Evolutionary conservation across 75 land plant genomes (phyloP).

Genomic region (Ceratopteris richardii): DNA sequence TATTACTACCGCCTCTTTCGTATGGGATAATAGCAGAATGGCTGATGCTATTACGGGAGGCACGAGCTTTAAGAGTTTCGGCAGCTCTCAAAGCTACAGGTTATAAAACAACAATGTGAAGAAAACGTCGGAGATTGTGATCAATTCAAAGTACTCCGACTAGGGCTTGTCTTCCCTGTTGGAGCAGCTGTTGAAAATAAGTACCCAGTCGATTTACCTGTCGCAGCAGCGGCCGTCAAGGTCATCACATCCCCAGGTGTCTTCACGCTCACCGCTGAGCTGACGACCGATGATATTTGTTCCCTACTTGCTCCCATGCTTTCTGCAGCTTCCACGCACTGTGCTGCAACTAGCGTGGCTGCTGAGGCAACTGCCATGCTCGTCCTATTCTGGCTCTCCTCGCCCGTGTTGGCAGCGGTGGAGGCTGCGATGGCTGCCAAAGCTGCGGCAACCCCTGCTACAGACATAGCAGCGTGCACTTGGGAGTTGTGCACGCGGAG

Average conservation of each 20-base stretch:
- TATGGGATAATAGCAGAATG: constrained; percentile 82
- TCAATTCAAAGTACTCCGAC: too few species aligned
- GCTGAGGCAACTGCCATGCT: constrained; percentile 90
- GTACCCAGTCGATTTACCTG: constrained; percentile 43
- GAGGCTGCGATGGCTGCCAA: constrained; percentile 94
- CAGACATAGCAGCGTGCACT: constrained; percentile 83
- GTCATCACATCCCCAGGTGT: constrained; percentile 87
- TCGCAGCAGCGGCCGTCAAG: constrained; percentile 89
- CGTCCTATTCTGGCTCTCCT: constrained; percentile 30
- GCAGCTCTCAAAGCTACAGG: constrained; percentile 67
- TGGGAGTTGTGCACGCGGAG: constrained; percentile 77
- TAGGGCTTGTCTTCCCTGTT: too few species aligned
- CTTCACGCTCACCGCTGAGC: constrained; percentile 80
- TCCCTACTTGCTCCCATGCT: constrained; percentile 84
- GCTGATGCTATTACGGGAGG: constrained; percentile 73
- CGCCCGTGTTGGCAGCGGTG: constrained; percentile 44
- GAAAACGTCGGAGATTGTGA: too few species aligned
- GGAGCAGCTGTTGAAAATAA: too few species aligned
- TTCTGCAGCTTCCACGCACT: constrained; percentile 88
- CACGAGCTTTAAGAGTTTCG: constrained; percentile 78
- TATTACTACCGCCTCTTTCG: constrained; percentile 29
- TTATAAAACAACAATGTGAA: not conserved
- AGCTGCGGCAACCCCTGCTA: constrained; percentile 92
- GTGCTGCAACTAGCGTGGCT: constrained; percentile 86
- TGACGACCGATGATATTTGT: constrained; percentile 61